Evolutionary conservation across 139 green algal species (phyloP), one percentile per base, ranked within the genome.

Genomic region (Diplosphaera chodatii): DNA sequence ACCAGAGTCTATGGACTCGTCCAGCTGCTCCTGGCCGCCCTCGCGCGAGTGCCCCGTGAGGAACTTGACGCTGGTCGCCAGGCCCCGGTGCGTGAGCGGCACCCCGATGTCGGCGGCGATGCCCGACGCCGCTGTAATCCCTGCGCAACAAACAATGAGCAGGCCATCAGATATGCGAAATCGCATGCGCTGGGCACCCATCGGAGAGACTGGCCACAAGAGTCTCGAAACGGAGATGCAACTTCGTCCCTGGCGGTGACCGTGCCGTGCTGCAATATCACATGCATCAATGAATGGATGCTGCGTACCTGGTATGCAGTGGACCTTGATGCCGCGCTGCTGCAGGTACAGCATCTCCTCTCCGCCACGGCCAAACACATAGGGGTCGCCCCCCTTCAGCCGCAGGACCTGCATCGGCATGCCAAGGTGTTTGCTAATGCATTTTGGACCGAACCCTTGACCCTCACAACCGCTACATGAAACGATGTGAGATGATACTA

Each of bases 321-420:
- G 74, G 29, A 98, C 92, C 4, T 77, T 30, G 59, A 98, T 89
- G 67, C 92, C 93, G 2, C 78, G 79, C 5, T 83, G 64, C 40
- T 85, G 59, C 37, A 99, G 80, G 78, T 93, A 96, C 70, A 91
- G 76, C 67, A 92, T 86, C 82, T 99, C 94, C 80, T 98, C 94
- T 18, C 93, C 94, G 1, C 93, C 94, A 21, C 93, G 72, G 1
- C 96, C 96, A 84, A 98, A 99, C 33, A 99, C 83, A 63, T 90
- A 98, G 1, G 93, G 93, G 76, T 98, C 93, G 3, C 93, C 93
- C 1, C 93, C 93, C 77, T 98, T 98, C 23, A 99, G 87, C 34
- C 95, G 83, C 63, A 97, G 34, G 3, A 89, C 77, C 48, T 68
- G 64, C 15, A 68, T 25, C n/a, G n/a, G n/a, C n/a, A n/a, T n/a